Evolutionary conservation across 2,329 filamentous ascomycete species (phyloP), one percentile per base, ranked within the genome.

Genomic region (Epichloe sibirici): DNA sequence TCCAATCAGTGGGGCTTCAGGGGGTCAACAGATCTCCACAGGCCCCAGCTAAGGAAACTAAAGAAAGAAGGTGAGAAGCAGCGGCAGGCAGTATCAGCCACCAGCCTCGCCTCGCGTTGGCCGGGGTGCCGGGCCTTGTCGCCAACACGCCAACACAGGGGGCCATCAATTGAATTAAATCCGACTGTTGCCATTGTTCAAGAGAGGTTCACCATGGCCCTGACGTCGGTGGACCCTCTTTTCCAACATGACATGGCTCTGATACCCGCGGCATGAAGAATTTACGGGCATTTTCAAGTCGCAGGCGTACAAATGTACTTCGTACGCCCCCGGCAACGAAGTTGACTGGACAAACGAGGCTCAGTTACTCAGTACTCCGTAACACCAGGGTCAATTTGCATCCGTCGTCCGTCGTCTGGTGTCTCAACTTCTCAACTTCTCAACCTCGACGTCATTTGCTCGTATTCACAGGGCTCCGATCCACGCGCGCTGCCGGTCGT

Each of bases 1-100:
- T 57, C 53, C 42, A 48, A 40, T 42, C 42, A 31, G 48, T 48
- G 52, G 50, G 53, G 48, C 37, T 50, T 53, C 51, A 52, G 56
- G 49, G 50, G 50, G 51, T 52, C 45, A 34, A 46, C 45, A 52
- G 43, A 51, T 43, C 50, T n/a, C 39, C 53, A 28, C 13, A 7
- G 12, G 28, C 12, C 43, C 39, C 17, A 21, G 17, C 17, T 21
- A 21, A 21, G 17, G 17, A 21, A 37, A 43, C 43, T 46, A 46
- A 3, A 25, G 4, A 25, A 38, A 51, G 56, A 54, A 53, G 17
- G 17, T 21, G 17, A 52, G 55, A 51, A 53, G 44, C n/a, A 37
- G 54, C 45, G 38, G 17, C 38, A 40, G 17, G 38, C 38, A 40
- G 17, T 21, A 21, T 21, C 17, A 21, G 17, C 17, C 17, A 21